These are phyloP conservation scores for Rhodotorula mucilaginosa DNA, from an alignment of 1,284 basidiomycete genomes.

Conservation along the genomic window DNA sequence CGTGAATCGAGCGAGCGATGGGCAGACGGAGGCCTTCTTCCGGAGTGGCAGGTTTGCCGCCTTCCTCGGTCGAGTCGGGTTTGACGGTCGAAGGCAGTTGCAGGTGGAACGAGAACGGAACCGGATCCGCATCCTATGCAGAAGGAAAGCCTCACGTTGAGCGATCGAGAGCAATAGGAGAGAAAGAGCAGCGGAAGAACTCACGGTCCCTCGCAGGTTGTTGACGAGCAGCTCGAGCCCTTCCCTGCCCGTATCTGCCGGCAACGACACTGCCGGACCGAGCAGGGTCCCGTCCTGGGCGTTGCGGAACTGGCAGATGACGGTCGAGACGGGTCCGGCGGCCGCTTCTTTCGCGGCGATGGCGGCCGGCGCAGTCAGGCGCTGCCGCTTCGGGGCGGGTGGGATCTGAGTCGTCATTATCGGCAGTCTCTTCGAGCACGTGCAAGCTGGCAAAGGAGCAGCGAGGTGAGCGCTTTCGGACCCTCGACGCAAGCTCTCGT, in stretches of 20 bases:
- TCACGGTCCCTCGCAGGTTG: constrained; percentile 69
- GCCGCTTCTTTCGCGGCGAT: constrained; percentile 9
- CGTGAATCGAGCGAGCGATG: constrained; percentile 72
- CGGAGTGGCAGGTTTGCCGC: constrained; percentile 8
- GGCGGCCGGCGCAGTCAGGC: constrained; percentile 8
- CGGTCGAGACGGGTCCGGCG: constrained; percentile 57
- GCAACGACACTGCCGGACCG: constrained; percentile 81
- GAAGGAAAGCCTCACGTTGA: background rate
- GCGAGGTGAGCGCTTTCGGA: too few species aligned
- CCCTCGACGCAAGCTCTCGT: background rate
- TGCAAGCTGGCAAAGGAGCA: background rate
- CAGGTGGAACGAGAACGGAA: constrained; percentile 85
- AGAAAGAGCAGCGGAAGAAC: constrained; percentile 35
- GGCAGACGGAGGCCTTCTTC: constrained; percentile 63
- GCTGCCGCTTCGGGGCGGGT: constrained; percentile 37
- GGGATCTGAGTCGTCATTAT: constrained; percentile 41
- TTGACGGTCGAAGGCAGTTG: constrained; percentile 52
- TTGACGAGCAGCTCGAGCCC: constrained; percentile 82
- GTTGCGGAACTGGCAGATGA: constrained; percentile 86
- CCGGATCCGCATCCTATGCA: constrained; percentile 72
- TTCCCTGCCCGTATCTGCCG: constrained; percentile 79
- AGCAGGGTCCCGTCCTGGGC: constrained; percentile 76
- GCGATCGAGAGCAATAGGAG: constrained; percentile 1
- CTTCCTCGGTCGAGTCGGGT: background rate
- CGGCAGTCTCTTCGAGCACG: background rate